Evolutionary conservation across 768 basidiomycete genomes (phyloP), one percentile per base, ranked within the genome.

Genomic region (Boletus edulis): DNA sequence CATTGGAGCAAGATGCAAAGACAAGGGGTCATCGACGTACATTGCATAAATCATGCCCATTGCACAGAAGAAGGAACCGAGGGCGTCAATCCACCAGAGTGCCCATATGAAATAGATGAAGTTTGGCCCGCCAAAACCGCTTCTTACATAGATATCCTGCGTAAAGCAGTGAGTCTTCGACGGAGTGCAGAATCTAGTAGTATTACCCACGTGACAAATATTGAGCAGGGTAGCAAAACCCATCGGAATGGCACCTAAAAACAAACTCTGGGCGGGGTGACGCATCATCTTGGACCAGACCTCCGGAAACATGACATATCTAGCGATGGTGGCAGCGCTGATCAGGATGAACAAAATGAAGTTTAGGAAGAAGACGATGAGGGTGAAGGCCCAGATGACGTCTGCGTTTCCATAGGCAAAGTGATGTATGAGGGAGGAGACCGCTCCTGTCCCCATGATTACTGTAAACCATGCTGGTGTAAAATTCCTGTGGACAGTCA

Each of bases 1-100:
- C 5, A n/a, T 68, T n/a, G 58, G 56, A 27, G 10, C 12, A 43
- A n/a, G 35, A 27, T 1, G 3, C 1, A 6, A 11, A 31, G 4
- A 53, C 14, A 20, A 10, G 8, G 8, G 8, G 24, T 34, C 3
- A 3, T 22, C 18, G 20, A 46, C 60, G 39, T 50, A 80, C 81
- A 82, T 82, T 4, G 71, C 65, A 60, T 80, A 75, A 7, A 82
- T 53, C 73, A 81, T 75, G 17, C 80, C 81, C 40, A 83, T 74
- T 41, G 76, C 78, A 51, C 76, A 67, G 8, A 72, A 7, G 40
- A 78, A 71, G 8, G 81, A 77, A 20, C 76, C 54, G 0, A 66
- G 46, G 1, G 71, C 71, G 58, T 79, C 78, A 22, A 80, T 39
- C 81, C 79, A 83, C 81, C 81, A 83, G 43, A 78, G 69, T 18